These are phyloP conservation scores for Stygiomarasmius scandens DNA, from an alignment of 1,284 basidiomycete species.

Conservation along the genomic window DNA sequence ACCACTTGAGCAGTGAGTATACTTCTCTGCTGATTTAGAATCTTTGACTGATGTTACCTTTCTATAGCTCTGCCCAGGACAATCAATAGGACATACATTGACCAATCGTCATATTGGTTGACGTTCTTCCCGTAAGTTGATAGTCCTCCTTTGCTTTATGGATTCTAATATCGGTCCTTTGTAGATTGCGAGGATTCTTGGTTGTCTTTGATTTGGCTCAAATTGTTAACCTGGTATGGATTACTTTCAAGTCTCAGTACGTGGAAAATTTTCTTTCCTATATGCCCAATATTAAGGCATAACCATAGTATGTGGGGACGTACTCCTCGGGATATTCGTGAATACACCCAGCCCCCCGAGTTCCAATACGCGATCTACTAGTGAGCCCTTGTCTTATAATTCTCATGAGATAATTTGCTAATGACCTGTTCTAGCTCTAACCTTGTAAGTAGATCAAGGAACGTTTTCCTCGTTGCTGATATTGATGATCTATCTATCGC, in stretches of 20 bases:
- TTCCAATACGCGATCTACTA: conserved; percentile 93
- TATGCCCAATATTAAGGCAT: background rate
- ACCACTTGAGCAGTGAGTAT: conserved; percentile 64
- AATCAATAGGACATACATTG: conserved; percentile 82
- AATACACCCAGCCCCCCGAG: conserved; percentile 93
- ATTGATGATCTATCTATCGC: conserved; percentile 11
- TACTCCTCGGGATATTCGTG: conserved; percentile 93
- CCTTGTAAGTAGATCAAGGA: conserved; percentile 43
- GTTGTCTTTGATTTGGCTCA: conserved; percentile 96
- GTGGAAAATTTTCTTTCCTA: background rate
- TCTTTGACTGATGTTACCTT: background rate
- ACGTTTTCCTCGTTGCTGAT: conserved; percentile 7
- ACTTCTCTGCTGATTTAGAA: conserved; percentile 2
- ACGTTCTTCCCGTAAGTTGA: conserved; percentile 85
- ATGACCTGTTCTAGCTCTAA: conserved; percentile 53
- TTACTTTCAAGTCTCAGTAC: conserved; percentile 75
- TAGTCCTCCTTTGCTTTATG: background rate
- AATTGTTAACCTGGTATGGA: conserved; percentile 86
- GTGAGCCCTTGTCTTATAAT: conserved; percentile 45
- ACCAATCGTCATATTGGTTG: conserved; percentile 89
- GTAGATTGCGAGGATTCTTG: conserved; percentile 88
- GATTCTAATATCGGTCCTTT: background rate
- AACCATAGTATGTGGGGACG: conserved; percentile 79
- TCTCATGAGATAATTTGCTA: conserved; percentile 13
- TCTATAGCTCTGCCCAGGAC: conserved; percentile 64